Evolutionary conservation across 805 yeast genomes (phyloP), one percentile per base, ranked within the genome.

Genomic region (Kodamaea restingae): DNA sequence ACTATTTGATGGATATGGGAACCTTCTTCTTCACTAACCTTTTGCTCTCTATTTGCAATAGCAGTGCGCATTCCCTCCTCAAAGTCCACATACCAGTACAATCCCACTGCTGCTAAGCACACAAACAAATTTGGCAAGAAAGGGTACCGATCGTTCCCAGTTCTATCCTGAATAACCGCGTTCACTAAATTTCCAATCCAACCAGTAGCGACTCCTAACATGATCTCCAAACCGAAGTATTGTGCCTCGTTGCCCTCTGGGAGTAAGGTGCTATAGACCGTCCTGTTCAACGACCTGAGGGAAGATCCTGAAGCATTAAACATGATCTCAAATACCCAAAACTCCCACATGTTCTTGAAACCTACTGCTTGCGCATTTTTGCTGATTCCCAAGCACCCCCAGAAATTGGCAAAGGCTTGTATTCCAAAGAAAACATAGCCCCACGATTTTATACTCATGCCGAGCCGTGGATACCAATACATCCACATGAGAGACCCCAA

Each of bases 231-330:
- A 0, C 73, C 73, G 46, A 68, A 66, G 35, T 55, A 67, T 44
- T 67, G 71, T 3, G 70, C 71, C 41, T 68, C 73, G 25, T 65
- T 61, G 0, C 71, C 71, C 36, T 53, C 58, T 1, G 73, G 73
- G 11, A 68, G 46, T 36, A 68, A 46, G 0, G 68, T 49, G 24
- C 67, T 61, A 39, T 67, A 67, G 0, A 65, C 48, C 0, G 60
- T 54, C 42, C 73, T 51, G 35, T 66, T 65, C 32, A 67, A 39
- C 0, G 66, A 55, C 32, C 73, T 49, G 34, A 67, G 44, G 1
- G 70, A 59, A 4, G 67, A 59, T 8, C 68, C 60, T 1, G 63
- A 35, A 3, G 60, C 50, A 7, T 65, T 53, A 38, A 60, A 63
- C n/a, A 66, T 43, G 0, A 65, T 60, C 33, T 65, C 70, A 44